Base-by-base conservation (phyloP, 768 basidiomycete genomes). In the Tulasnella calospora region DNA sequence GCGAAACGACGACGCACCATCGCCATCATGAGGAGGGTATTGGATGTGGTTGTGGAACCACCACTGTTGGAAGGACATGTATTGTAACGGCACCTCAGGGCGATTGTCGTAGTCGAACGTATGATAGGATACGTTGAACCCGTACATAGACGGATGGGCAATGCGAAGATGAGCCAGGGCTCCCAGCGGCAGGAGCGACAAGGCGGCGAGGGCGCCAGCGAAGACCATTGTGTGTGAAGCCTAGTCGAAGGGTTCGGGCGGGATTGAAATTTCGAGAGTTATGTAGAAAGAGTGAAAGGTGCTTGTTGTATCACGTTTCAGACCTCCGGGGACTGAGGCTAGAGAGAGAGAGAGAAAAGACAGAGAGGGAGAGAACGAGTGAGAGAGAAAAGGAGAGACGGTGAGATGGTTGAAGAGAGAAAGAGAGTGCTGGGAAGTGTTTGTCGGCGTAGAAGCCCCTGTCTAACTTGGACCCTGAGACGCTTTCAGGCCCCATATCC, bases 1-100 rank as follows among this genome's bases (percentile, higher is more conserved):
- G 51, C 47, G 41, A n/a, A 46, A 17, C 9, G 17, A 55, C 17
- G 36, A 71, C 74, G 47, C 51, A 76, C 74, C 76, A 83, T 91
- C 89, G 1, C 86, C 86, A 0, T 84, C 80, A 81, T 90, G 86
- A 1, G 92, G 91, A 0, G 91, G 91, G 78, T 87, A 83, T 78
- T 83, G 84, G 71, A 91, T 87, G 82, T 91, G 90, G 73, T 85
- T 84, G 81, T 92, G 90, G 83, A 91, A 90, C 91, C 91, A 89
- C 80, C 79, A 76, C 61, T 87, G 83, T 80, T 81, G 83, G 84
- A 84, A 89, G 75, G 81, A 85, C 83, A 76, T 84, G 85, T 78
- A 82, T 73, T 78, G 57, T 36, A 87, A 84, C 2, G 88, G 87
- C 0, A 81, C 79, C 8, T 86, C 89, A 35, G 92, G 90, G 2